Base-by-base conservation (phyloP, 2,329 filamentous ascomycete genomes). In the Colletotrichum truncatum region DNA sequence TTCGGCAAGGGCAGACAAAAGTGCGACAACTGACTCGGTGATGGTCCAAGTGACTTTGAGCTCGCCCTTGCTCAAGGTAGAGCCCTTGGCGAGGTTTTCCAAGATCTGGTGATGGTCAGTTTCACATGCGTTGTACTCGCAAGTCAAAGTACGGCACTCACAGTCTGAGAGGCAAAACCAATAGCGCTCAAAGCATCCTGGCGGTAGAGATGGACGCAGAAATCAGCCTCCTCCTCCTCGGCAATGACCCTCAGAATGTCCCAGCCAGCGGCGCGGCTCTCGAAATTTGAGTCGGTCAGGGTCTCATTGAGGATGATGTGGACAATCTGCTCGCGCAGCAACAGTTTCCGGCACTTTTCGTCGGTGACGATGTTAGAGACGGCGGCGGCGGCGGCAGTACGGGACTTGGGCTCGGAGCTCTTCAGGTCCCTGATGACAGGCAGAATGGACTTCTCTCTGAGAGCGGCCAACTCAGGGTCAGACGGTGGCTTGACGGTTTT, bases 211-310 rank as follows among this genome's bases (percentile, higher is more conserved):
- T 91, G 88, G 18, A 91, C 79, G 67, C 87, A 89, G 64, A 91
- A 91, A 71, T 91, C 89, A 11, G 85, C 80, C 70, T 90, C 89
- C 73, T 91, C 89, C 71, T 90, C 85, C 67, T 86, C 80, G 2
- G 85, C 86, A 56, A 92, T 80, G 41, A 87, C 83, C 68, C 85
- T 83, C 55, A 92, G 78, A 68, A 91, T 89, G 11, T 86, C 85
- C 89, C 89, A 92, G n/a, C 88, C 89, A 18, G 88, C 87, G 43
- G 88, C 86, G 49, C 87, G 83, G 70, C 87, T 88, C 76, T 91
- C 88, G 55, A 90, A 79, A 62, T 82, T 87, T 36, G 84, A 78
- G 72, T 92, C 89, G 23, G 87, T 88, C 60, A 91, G 77, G 28
- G 87, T 90, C 78, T 91, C 86, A 30, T 84, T 87, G 65, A 91